Conservation (phyloP, 2,329 filamentous ascomycete genomes). For the Colletotrichum gloeosporioides region DNA sequence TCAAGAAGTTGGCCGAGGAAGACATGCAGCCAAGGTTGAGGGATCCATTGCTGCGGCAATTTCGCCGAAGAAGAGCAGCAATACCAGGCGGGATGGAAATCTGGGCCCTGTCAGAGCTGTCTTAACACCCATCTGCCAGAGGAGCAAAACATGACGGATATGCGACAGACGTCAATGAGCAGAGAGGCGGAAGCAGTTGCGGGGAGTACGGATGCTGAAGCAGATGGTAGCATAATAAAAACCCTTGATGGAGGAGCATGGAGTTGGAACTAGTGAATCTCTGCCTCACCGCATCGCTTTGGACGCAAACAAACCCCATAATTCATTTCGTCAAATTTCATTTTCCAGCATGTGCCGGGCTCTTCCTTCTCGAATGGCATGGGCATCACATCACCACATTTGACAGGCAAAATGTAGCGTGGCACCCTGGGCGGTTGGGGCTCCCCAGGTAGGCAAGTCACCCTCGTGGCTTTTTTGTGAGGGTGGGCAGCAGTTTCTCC, state of each 20-base stretch:
- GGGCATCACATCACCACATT: background rate
- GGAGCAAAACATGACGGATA: background rate
- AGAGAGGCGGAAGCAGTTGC: background rate
- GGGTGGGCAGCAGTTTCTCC: background rate
- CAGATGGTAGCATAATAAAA: background rate
- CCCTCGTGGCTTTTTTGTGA: background rate
- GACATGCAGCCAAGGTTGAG: background rate
- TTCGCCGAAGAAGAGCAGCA: background rate
- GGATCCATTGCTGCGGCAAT: background rate
- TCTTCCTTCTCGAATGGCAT: background rate
- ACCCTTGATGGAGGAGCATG: background rate
- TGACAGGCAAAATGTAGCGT: background rate
- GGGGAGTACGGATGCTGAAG: background rate
- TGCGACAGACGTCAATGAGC: background rate
- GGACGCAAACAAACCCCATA: background rate
- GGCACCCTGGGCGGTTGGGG: conserved; percentile 16
- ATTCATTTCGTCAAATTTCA: conserved; percentile 8
- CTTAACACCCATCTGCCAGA: background rate
- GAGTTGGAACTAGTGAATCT: background rate
- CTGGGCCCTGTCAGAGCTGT: background rate
- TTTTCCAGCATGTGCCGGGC: background rate
- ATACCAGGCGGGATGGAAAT: background rate
- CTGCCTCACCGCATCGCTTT: conserved; percentile 5
- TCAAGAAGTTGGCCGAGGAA: background rate
- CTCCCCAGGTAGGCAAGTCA: conserved; percentile 1